Conservation (phyloP, 73 alveolate species). For the Uronychia setigera region DNA sequence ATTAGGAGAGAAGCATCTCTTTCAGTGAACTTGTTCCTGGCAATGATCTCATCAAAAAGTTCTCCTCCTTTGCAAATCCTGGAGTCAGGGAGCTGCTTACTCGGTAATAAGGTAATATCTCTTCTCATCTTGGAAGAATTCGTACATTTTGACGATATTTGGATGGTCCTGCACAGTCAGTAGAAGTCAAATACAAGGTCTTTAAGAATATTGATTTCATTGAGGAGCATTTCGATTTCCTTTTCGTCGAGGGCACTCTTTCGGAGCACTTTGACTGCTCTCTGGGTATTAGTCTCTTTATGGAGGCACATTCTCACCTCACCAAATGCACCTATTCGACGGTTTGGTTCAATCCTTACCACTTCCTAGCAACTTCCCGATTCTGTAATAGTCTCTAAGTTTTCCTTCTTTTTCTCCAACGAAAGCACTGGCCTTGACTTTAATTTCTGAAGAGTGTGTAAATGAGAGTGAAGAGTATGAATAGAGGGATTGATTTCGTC, state of each 20-base stretch:
- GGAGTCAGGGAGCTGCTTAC: background rate
- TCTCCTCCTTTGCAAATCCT: conserved; percentile 94
- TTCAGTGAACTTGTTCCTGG: conserved; percentile 89
- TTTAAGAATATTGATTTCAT: conserved; percentile 81
- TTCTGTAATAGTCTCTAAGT: conserved; percentile 66
- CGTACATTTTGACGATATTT: conserved; percentile 93
- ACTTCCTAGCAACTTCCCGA: conserved; percentile 52
- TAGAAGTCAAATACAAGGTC: conserved; percentile 51
- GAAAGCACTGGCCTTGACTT: conserved; percentile 36
- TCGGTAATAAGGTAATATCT: conserved; percentile 93
- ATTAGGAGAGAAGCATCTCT: conserved; percentile 87
- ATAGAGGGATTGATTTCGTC: background rate
- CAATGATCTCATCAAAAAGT: conserved; percentile 88
- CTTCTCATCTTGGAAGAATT: conserved; percentile 91
- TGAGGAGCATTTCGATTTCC: conserved; percentile 78
- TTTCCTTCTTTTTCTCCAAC: conserved; percentile 66
- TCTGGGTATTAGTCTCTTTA: conserved; percentile 47
- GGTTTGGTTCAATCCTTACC: conserved; percentile 34
- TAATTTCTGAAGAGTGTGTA: conserved; percentile 3
- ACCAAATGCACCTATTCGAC: conserved; percentile 66
- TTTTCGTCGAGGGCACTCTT: conserved; percentile 55
- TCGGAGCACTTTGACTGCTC: conserved; percentile 81
- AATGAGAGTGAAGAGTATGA: background rate
- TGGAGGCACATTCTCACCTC: conserved; percentile 58
- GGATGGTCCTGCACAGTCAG: conserved; percentile 84